Evolutionary conservation across 306 rosid genomes (phyloP).

Genomic region (Casuarina cunninghamiana): DNA sequence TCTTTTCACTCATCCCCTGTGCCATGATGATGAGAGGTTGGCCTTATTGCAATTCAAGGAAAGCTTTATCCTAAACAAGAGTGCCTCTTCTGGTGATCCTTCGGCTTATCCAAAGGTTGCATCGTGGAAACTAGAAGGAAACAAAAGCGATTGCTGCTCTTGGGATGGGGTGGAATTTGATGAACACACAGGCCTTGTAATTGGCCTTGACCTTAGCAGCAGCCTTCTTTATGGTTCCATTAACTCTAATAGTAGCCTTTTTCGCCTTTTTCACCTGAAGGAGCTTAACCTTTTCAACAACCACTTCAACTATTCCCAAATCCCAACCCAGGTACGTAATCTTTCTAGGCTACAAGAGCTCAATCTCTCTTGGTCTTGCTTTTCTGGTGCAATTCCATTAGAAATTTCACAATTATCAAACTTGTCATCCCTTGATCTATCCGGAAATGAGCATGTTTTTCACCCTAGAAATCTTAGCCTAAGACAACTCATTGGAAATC

Average conservation of each 20-base stretch:
- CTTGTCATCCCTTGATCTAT: background rate
- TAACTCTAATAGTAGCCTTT: background rate
- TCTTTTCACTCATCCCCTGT: background rate
- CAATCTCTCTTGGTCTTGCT: background rate
- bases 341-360: background rate
- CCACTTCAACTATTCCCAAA: background rate
- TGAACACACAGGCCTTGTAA: background rate
- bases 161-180: background rate
- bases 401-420: background rate
- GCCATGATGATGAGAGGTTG: background rate
- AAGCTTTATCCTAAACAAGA: background rate
- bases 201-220: background rate
- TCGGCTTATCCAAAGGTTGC: background rate
- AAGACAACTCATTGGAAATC: background rate
- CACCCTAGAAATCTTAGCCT: background rate
- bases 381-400: background rate
- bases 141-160: background rate
- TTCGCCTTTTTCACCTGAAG: background rate
- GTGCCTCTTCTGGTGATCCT: background rate
- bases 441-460: background rate
- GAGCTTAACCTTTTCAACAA: background rate
- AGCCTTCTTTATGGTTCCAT: background rate
- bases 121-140: background rate
- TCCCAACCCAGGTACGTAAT: background rate
- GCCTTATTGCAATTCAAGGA: conserved; percentile 3